A percentile compares a stretch with the other conserved stretches of the same genome.
phyloP scores from a whole-genome alignment of 345 rosid species.

The Syzygium aromaticum region DNA sequence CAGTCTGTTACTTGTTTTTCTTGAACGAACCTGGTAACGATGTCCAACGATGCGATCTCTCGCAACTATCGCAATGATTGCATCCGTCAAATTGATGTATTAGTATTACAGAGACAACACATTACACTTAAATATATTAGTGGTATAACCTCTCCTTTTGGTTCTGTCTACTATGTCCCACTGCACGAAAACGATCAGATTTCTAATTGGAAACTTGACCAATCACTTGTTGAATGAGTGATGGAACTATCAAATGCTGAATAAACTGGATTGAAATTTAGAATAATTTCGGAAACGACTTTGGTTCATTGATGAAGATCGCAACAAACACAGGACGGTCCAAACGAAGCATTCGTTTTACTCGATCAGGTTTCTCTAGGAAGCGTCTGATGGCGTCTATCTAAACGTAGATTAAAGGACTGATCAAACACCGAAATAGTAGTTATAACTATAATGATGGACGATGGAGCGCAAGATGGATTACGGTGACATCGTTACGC shows the following conservation, averaged over 20 bases:
- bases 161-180: background rate
- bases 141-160: background rate
- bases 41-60: background rate
- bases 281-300: background rate
- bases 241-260: background rate
- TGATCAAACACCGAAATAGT: background rate
- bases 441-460: background rate
- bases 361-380: background rate
- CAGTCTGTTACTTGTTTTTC: background rate
- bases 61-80: background rate
- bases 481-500: background rate
- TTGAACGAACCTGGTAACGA: background rate
- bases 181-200: background rate
- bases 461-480: background rate
- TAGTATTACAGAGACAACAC: background rate
- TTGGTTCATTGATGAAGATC: background rate
- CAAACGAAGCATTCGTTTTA: background rate
- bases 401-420: background rate
- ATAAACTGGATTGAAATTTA: background rate
- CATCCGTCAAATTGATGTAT: background rate
- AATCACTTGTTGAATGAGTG: background rate
- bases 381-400: background rate
- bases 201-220: background rate
- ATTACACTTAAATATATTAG: background rate
- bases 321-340: background rate